A percentile compares a stretch with the other conserved stretches of the same genome.
Conservation (phyloP, 306 rosid genomes). For the Prunus campanulata region DNA sequence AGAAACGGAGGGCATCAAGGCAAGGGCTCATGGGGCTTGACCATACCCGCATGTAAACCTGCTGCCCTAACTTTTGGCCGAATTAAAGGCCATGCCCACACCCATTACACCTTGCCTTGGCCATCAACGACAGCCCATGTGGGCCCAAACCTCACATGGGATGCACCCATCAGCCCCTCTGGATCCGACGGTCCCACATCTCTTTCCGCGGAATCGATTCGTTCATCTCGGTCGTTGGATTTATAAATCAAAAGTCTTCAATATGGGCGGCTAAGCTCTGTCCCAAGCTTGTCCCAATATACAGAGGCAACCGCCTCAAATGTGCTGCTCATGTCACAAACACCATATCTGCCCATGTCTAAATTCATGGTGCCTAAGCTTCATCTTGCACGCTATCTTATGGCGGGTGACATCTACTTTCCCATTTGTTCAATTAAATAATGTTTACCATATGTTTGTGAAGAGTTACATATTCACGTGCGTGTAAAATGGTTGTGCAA, state of each 20-base stretch:
- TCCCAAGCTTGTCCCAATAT: conserved; percentile 40
- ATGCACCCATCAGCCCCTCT: conserved; percentile 2
- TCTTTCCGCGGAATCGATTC: background rate
- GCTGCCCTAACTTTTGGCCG: conserved; percentile 7
- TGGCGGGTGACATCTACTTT: conserved; percentile 12
- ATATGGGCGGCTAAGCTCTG: conserved; percentile 30
- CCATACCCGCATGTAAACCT: conserved; percentile 18
- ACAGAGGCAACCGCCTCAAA: conserved; percentile 25
- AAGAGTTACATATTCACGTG: too few species aligned
- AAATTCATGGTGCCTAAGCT: conserved; percentile 4
- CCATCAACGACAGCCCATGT: conserved; percentile 31
- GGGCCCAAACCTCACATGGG: conserved; percentile 36
- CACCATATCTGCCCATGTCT: conserved; percentile 35
- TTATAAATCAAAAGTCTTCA: conserved; percentile 13
- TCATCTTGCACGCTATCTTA: background rate
- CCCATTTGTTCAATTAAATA: background rate
- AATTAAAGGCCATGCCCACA: conserved; percentile 12
- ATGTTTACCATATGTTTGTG: too few species aligned
- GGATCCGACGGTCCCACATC: conserved; percentile 10
- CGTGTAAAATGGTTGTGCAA: too few species aligned
- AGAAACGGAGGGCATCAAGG: conserved; percentile 11
- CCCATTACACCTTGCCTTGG: conserved; percentile 16
- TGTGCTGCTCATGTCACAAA: conserved; percentile 25
- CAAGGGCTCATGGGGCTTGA: conserved; percentile 15
- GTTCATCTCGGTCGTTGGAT: conserved; percentile 11